phyloP scores from a whole-genome alignment of 2,329 filamentous ascomycete species.

The Hymenoscyphus fructigenus region DNA sequence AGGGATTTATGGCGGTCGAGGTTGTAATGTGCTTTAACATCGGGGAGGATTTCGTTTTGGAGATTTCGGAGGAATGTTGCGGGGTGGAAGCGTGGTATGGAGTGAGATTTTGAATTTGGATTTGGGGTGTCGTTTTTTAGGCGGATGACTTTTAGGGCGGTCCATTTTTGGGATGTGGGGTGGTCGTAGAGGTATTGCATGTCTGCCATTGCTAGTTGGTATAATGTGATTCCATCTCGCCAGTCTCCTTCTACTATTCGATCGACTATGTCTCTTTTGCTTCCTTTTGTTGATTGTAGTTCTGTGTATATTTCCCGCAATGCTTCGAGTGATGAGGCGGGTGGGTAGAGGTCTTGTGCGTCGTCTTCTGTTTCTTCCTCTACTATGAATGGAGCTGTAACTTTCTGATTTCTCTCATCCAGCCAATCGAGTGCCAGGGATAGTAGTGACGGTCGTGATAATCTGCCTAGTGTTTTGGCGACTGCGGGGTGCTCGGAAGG shows the following conservation, averaged over 20 bases:
- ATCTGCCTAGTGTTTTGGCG: slow-evolving; percentile 63
- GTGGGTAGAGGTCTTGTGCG: slow-evolving; percentile 66
- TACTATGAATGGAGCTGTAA: slow-evolving; percentile 59
- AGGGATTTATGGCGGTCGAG: slow-evolving; percentile 68
- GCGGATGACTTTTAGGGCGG: slow-evolving; percentile 57
- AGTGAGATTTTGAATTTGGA: slow-evolving; percentile 46
- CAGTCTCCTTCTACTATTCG: slow-evolving; percentile 68
- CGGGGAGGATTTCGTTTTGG: slow-evolving; percentile 69
- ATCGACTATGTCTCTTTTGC: slow-evolving; percentile 61
- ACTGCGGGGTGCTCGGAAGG: slow-evolving; percentile 63
- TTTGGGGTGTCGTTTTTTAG: slow-evolving; percentile 43
- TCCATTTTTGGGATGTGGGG: slow-evolving; percentile 63
- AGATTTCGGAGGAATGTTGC: slow-evolving; percentile 77
- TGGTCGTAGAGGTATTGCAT: slow-evolving; percentile 66
- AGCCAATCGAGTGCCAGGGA: slow-evolving; percentile 77
- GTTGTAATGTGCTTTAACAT: slow-evolving; percentile 82
- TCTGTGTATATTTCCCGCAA: slow-evolving; percentile 64
- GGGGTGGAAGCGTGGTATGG: slow-evolving; percentile 72
- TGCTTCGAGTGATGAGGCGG: slow-evolving; percentile 62
- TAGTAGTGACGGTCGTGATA: slow-evolving; percentile 71
- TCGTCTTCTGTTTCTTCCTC: slow-evolving; percentile 57
- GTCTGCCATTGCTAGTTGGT: slow-evolving; percentile 69
- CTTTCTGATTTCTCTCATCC: slow-evolving; percentile 59
- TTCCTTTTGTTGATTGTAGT: slow-evolving; percentile 59
- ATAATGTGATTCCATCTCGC: slow-evolving; percentile 62